Evolutionary conservation across 2,329 filamentous ascomycete genomes (phyloP), one percentile per base, ranked within the genome.

Genomic region (Paraconiothyrium brasiliense): DNA sequence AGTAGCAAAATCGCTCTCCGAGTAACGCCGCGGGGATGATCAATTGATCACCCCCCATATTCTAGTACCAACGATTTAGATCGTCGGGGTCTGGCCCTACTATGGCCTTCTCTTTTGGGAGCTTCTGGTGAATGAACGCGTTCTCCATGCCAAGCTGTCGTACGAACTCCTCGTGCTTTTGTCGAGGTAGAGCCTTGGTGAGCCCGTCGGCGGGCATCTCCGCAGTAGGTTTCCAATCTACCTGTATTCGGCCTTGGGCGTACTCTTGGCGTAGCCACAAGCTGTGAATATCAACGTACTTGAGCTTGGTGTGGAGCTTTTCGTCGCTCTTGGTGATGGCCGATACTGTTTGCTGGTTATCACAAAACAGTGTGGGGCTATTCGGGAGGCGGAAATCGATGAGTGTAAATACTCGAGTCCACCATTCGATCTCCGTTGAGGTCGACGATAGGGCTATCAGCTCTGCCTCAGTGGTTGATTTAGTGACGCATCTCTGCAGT

Each of bases 401-500:
- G 2, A 44, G n/a, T 11, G 63, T 47, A 43, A 72, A 69, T 1
- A 71, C 7, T 30, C 61, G 30, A 1, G 46, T 34, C 64, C 59
- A 71, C 62, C 16, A 57, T 22, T 24, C 24, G 4, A 63, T 10
- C 47, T 67, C 56, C 10, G 35, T 58, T 7, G 48, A 35, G n/a
- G 65, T 39, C 41, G 48, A 27, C 20, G 24, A 59, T 30, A 62
- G 10, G 57, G 63, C 57, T 14, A 69, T 39, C 4, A 69, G 57
- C 37, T 71, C 61, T 11, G 66, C 66, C 57, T 71, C 58, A n/a
- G 63, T 71, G 4, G 63, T 71, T 20, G 61, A 69, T 41, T 63
- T 71, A 0, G 62, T 71, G n/a, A 65, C 50, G 5, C 11, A 56
- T 44, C 54, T 27, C 41, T 66, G 59, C 13, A 62, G 3, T 1